Conservation (phyloP, 441 rosid genomes). For the Adansonia gregorii region DNA sequence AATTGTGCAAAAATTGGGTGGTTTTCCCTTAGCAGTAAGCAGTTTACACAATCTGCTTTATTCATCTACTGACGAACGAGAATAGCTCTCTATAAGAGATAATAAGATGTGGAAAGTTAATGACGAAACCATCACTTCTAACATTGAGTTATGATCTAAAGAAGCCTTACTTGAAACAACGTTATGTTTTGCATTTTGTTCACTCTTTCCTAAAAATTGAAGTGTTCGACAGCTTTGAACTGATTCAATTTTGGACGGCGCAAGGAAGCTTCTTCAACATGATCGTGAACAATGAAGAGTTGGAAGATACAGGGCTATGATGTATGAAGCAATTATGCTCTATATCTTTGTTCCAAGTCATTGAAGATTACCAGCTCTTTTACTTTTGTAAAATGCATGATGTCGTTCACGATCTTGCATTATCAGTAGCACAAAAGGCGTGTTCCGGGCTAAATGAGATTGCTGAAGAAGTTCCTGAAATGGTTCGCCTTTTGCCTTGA, state of each 20-base stretch:
- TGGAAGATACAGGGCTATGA: conserved; percentile 29
- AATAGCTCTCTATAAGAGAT: not conserved
- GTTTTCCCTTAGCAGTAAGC: not conserved
- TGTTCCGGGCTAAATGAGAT: not conserved
- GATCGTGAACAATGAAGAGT: not conserved
- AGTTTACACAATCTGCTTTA: not conserved
- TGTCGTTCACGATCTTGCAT: conserved; percentile 32
- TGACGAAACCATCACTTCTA: not conserved
- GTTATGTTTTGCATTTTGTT: conserved; percentile 33
- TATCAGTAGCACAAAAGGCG: not conserved
- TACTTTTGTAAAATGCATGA: conserved; percentile 36
- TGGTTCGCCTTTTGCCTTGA: not conserved
- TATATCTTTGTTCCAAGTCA: conserved; percentile 33
- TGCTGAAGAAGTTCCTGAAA: not conserved
- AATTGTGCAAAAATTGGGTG: not conserved
- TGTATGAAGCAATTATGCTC: conserved; percentile 33
- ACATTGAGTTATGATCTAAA: conserved; percentile 25
- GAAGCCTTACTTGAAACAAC: conserved; percentile 21
- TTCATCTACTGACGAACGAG: not conserved
- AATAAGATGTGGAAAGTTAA: not conserved
- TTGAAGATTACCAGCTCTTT: not conserved
- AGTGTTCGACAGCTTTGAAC: not conserved
- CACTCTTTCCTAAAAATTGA: conserved; percentile 31
- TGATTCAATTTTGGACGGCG: conserved; percentile 28
- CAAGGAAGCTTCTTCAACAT: conserved; percentile 10